Percentiles rank a stretch among this genome's conserved stretches.
These are phyloP conservation scores for Rubroboletus pulcherrimus DNA, from an alignment of 768 basidiomycete species.

Conservation along the genomic window DNA sequence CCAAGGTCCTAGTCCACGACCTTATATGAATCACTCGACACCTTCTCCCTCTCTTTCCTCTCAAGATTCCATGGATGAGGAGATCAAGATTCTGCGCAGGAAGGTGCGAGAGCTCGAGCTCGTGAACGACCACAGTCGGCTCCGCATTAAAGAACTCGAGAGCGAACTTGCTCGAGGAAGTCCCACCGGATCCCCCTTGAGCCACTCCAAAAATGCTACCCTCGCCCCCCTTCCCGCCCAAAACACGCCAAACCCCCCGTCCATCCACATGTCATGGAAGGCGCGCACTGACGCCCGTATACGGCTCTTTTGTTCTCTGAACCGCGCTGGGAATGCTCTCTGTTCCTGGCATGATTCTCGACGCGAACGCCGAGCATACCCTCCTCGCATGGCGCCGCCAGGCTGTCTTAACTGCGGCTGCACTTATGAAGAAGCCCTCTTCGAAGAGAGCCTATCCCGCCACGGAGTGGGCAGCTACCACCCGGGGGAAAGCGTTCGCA, in stretches of 20 bases:
- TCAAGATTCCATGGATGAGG: constrained; percentile 39
- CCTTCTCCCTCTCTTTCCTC: constrained; percentile 11
- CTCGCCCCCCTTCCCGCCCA: constrained; percentile 17
- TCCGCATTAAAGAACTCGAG: constrained; percentile 48
- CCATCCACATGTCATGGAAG: constrained; percentile 58
- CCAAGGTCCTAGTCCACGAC: constrained; percentile 17
- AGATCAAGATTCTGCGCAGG: constrained; percentile 53
- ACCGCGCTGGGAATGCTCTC: constrained; percentile 83
- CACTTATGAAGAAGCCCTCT: constrained; percentile 78
- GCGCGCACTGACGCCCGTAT: constrained; percentile 70
- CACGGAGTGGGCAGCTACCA: constrained; percentile 79
- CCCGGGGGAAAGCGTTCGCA: constrained; percentile 81
- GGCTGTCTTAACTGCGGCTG: constrained; percentile 85
- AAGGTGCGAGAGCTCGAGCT: constrained; percentile 62
- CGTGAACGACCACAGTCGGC: constrained; percentile 47
- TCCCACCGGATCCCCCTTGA: constrained; percentile 20
- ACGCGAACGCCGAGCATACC: constrained; percentile 71
- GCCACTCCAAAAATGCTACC: constrained; percentile 13
- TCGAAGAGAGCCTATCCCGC: constrained; percentile 78
- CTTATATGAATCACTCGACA: constrained; percentile 17
- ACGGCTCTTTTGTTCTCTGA: constrained; percentile 72
- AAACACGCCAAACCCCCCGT: constrained; percentile 37
- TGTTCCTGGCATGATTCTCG: constrained; percentile 91
- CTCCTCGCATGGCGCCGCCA: constrained; percentile 76
- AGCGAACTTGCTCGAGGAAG: constrained; percentile 37